Evolutionary conservation across 768 basidiomycete species (phyloP).

Genomic region (Cubamyces lactineus): DNA sequence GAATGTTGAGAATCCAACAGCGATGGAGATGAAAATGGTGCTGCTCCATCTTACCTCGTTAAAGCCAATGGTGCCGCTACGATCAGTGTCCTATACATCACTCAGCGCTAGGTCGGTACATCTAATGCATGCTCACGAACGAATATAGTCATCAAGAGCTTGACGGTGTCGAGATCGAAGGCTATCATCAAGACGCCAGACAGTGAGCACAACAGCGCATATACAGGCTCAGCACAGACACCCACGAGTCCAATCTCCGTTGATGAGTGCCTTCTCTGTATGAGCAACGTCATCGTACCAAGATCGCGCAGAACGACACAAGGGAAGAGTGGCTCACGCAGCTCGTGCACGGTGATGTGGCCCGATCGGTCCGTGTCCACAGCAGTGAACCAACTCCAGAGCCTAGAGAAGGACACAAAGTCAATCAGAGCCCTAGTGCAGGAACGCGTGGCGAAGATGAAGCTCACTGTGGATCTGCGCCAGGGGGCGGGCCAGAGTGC

Average conservation of each 20-base stretch:
- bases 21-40: background rate
- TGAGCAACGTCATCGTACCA: background rate
- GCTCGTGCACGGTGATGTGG: constrained; percentile 62
- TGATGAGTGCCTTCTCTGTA: constrained; percentile 51
- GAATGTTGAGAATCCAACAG: background rate
- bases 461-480: constrained; percentile 76
- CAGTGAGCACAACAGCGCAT: background rate
- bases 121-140: constrained; percentile 44
- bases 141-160: constrained; percentile 82
- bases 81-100: constrained; percentile 59
- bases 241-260: constrained; percentile 81
- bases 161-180: constrained; percentile 86
- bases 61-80: constrained; percentile 79
- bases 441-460: background rate
- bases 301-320: constrained; percentile 39
- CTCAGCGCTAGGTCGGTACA: background rate
- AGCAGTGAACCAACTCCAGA: constrained; percentile 73
- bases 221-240: constrained; percentile 16
- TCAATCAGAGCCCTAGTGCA: background rate
- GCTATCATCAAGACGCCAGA: constrained; percentile 42
- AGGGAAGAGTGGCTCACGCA: constrained; percentile 51
- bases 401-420: constrained; percentile 41
- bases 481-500: constrained; percentile 54
- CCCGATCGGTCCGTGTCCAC: constrained; percentile 76
- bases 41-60: constrained; percentile 56